Percentiles rank a stretch among this genome's conserved stretches.
Evolutionary conservation across 2,329 filamentous ascomycete species (phyloP).

Genomic region (Chaetomiaceae sp.): DNA sequence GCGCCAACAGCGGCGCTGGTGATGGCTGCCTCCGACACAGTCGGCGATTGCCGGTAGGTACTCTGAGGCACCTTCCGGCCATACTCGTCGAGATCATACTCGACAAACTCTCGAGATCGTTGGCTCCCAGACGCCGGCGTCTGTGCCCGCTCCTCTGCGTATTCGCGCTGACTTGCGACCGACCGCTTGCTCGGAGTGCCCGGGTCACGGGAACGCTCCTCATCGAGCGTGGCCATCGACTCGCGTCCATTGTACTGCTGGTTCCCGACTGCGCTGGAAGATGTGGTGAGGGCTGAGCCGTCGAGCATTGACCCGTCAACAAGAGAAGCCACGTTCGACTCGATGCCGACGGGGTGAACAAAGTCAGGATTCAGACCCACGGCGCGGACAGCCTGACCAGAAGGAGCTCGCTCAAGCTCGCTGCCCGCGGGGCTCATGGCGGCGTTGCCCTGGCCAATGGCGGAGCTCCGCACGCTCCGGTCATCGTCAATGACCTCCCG

Average conservation of each 20-base stretch:
- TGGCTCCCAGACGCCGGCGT: conserved; percentile 39
- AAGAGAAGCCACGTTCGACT: conserved; percentile 87
- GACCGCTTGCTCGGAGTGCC: conserved; percentile 38
- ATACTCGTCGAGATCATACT: conserved; percentile 56
- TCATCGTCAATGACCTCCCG: conserved; percentile 58
- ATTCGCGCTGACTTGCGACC: conserved; percentile 36
- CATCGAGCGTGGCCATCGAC: conserved; percentile 35
- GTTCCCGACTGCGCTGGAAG: conserved; percentile 48
- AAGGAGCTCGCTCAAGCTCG: conserved; percentile 55
- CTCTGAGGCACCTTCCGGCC: conserved; percentile 50
- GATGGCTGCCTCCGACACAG: conserved; percentile 54
- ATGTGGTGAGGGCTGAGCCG: conserved; percentile 64
- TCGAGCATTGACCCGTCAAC: conserved; percentile 67
- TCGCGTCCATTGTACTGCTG: conserved; percentile 40
- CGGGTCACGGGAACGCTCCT: conserved; percentile 32
- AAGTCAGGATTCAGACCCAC: conserved; percentile 72
- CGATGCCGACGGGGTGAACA: conserved; percentile 70
- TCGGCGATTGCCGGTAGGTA: conserved; percentile 46
- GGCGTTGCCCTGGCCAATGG: conserved; percentile 51
- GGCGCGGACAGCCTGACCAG: conserved; percentile 66
- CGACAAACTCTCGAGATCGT: conserved; percentile 43
- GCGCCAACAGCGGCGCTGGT: conserved; percentile 53
- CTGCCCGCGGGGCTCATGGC: conserved; percentile 49
- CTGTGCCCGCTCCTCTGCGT: conserved; percentile 37
- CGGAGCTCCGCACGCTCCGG: conserved; percentile 49